These are phyloP conservation scores for Blastobotrys attinorum DNA, from an alignment of 805 yeast species.

Conservation along the genomic window DNA sequence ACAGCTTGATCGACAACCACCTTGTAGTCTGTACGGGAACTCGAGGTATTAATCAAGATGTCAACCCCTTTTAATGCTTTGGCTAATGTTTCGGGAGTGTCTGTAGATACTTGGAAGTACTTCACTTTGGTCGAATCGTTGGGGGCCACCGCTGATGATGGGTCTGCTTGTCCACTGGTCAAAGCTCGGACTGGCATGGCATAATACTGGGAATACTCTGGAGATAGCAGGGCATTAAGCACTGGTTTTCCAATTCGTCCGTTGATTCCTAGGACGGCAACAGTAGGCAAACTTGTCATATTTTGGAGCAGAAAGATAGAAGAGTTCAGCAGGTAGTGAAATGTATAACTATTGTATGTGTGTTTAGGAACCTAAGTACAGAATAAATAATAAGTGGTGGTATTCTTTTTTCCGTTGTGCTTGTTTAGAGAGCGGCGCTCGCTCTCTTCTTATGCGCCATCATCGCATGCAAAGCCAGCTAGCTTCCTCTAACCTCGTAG, in stretches of 20 bases:
- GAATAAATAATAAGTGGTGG: no score
- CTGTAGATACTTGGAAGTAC: constrained; percentile 33
- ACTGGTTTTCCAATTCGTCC: constrained; percentile 46
- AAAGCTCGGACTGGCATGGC: constrained; percentile 42
- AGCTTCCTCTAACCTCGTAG: no score
- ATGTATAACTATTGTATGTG: no score
- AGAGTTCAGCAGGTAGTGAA: not conserved
- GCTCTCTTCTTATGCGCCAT: no score
- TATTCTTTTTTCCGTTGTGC: no score
- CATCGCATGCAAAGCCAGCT: no score
- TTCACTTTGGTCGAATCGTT: constrained; percentile 32
- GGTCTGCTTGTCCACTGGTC: constrained; percentile 42
- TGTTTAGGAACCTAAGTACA: no score
- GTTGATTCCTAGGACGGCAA: constrained; percentile 45
- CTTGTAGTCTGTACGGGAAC: constrained; percentile 26
- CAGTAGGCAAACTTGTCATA: constrained; percentile 15
- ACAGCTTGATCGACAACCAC: constrained; percentile 33
- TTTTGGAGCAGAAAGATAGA: not conserved
- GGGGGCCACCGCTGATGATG: no score
- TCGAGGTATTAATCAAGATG: constrained; percentile 40
- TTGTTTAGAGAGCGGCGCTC: no score
- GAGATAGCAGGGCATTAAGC: constrained; percentile 36
- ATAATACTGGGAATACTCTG: constrained; percentile 35
- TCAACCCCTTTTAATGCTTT: constrained; percentile 39
- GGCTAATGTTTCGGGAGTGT: constrained; percentile 25